phyloP scores from a whole-genome alignment of 768 basidiomycete species.

The Podaxis carcinomalis region DNA sequence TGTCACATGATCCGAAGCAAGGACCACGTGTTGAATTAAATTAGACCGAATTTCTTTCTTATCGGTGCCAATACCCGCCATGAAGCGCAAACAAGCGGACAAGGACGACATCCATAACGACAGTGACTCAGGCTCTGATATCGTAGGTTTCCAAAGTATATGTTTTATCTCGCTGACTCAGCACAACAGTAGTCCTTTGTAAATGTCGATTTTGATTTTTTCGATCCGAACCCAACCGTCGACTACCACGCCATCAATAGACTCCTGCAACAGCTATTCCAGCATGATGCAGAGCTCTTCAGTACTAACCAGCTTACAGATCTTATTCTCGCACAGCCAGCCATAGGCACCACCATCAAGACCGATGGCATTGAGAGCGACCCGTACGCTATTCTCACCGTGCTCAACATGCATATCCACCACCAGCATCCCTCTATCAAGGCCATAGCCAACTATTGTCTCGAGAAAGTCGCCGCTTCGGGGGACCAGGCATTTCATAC shows the following conservation, averaged over 20 bases:
- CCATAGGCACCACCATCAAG: conserved; percentile 87
- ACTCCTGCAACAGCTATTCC: conserved; percentile 64
- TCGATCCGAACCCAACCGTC: conserved; percentile 73
- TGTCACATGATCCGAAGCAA: neutral
- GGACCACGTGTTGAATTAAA: neutral
- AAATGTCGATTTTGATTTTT: conserved; percentile 93
- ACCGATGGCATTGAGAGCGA: conserved; percentile 88
- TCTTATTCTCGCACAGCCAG: conserved; percentile 68
- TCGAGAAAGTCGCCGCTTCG: conserved; percentile 51
- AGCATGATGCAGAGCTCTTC: conserved; percentile 68
- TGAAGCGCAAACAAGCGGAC: conserved; percentile 47
- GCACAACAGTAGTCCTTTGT: conserved; percentile 51
- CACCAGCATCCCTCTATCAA: conserved; percentile 66
- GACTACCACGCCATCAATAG: conserved; percentile 88
- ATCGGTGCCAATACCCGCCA: conserved; percentile 1
- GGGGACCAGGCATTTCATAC: conserved; percentile 45
- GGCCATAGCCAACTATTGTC: conserved; percentile 65
- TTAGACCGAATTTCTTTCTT: neutral
- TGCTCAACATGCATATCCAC: conserved; percentile 72
- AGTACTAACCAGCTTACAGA: conserved; percentile 74
- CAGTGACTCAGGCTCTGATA: conserved; percentile 35
- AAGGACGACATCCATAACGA: conserved; percentile 33
- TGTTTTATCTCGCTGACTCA: conserved; percentile 17
- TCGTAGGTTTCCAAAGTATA: conserved; percentile 16
- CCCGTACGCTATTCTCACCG: conserved; percentile 84